These are phyloP conservation scores for Chaetomium fimeti DNA, from an alignment of 495 filamentous ascomycete genomes.

Conservation along the genomic window DNA sequence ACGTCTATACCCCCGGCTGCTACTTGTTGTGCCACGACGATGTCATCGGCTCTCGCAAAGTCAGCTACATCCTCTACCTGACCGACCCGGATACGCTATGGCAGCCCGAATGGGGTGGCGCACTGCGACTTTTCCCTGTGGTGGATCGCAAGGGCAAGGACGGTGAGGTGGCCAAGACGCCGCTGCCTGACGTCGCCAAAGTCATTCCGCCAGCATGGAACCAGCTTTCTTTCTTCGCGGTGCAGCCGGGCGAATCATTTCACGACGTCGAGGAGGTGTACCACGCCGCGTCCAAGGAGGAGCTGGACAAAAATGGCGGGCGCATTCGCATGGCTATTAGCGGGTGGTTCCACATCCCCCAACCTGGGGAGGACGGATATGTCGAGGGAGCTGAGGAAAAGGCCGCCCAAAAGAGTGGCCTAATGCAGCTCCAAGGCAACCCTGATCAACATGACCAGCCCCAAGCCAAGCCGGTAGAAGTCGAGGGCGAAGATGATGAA, in stretches of 20 bases:
- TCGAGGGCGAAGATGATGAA: slow-evolving; percentile 48
- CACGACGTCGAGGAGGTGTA: slow-evolving; percentile 99
- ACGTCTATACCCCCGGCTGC: slow-evolving; percentile 94
- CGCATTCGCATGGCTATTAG: slow-evolving; percentile 95
- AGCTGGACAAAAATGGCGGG: slow-evolving; percentile 60
- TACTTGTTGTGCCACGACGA: slow-evolving; percentile 97
- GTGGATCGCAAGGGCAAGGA: slow-evolving; percentile 59
- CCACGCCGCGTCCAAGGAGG: slow-evolving; percentile 52
- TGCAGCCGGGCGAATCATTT: slow-evolving; percentile 95
- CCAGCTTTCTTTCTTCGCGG: slow-evolving; percentile 95
- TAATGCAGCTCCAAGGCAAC: slow-evolving; percentile 88
- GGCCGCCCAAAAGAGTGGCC: slow-evolving; percentile 80
- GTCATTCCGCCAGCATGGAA: slow-evolving; percentile 93
- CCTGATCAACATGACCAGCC: slow-evolving; percentile 84
- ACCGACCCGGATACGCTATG: slow-evolving; percentile 89
- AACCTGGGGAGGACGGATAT: slow-evolving; percentile 92
- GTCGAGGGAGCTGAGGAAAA: slow-evolving; percentile 84
- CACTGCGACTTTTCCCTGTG: slow-evolving; percentile 84
- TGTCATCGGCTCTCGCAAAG: slow-evolving; percentile 87
- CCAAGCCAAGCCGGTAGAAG: slow-evolving; percentile 56
- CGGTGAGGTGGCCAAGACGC: slow-evolving; percentile 68
- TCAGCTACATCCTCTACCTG: slow-evolving; percentile 96
- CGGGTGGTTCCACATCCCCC: slow-evolving; percentile 99
- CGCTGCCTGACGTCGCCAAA: slow-evolving; percentile 69
- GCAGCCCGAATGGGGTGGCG: slow-evolving; percentile 92